Conservation (phyloP, 177 flowering plant genomes). For the Vitis hybrid region DNA sequence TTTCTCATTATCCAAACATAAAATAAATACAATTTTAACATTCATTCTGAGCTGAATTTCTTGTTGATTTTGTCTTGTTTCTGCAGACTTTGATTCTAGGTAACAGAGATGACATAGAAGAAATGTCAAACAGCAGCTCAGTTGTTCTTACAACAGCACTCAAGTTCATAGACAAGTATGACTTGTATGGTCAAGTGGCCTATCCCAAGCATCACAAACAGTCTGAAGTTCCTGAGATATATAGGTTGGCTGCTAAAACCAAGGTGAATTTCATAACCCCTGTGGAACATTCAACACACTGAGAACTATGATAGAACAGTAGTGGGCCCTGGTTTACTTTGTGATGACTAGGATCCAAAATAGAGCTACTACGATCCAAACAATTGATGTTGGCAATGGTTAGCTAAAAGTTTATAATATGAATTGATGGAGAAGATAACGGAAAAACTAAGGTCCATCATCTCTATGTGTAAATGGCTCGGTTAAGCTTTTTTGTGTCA, state of each 20-base stretch:
- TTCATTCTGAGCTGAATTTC: not conserved
- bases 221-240: conserved; percentile 82
- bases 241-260: conserved; percentile 81
- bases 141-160: conserved; percentile 62
- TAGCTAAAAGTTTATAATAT: too few relatives aligned
- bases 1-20: not conserved
- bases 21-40: not conserved
- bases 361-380: too few relatives aligned
- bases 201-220: conserved; percentile 94
- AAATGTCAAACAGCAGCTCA: conserved; percentile 65
- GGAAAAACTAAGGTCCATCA: too few relatives aligned
- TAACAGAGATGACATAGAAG: conserved; percentile 86
- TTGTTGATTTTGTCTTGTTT: conserved; percentile 3
- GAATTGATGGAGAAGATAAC: too few relatives aligned
- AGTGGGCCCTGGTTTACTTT: too few relatives aligned
- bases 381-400: too few relatives aligned
- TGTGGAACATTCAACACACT: too few relatives aligned
- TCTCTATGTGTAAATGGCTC: too few relatives aligned
- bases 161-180: conserved; percentile 78
- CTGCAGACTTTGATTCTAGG: conserved; percentile 77
- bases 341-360: not conserved
- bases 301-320: too few relatives aligned
- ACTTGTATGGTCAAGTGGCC: conserved; percentile 87
- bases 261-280: conserved; percentile 39
- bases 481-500: too few relatives aligned